Percentiles rank a stretch among this genome's conserved stretches.
Evolutionary conservation across 257 asterid genomes (phyloP).

Genomic region (Apocynum venetum): DNA sequence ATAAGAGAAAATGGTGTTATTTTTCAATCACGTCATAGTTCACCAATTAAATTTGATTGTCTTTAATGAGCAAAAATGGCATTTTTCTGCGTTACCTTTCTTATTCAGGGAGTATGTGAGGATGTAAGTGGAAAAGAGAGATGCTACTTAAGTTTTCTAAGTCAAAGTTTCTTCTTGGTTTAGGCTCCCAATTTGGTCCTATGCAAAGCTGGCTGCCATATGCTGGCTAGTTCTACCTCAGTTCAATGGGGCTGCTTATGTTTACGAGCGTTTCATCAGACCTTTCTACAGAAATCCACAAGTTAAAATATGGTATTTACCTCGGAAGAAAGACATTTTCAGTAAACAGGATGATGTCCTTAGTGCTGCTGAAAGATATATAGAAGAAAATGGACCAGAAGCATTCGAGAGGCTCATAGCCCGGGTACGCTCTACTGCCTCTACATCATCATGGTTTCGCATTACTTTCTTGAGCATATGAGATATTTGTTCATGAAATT

Average conservation of each 20-base stretch:
- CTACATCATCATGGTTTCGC: neutral
- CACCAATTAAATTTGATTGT: neutral
- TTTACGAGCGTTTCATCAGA: conserved; percentile 69
- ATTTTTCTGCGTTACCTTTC: neutral
- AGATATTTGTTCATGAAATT: neutral
- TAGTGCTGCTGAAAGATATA: conserved; percentile 76
- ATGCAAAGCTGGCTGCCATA: conserved; percentile 55
- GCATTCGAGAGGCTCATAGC: conserved; percentile 81
- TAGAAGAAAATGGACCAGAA: conserved; percentile 75
- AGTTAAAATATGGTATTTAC: conserved; percentile 67
- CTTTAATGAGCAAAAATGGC: neutral
- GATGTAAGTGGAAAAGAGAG: neutral
- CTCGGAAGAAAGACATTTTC: conserved; percentile 55
- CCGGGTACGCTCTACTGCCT: conserved; percentile 35
- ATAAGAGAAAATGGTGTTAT: neutral
- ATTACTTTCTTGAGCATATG: neutral
- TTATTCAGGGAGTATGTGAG: neutral
- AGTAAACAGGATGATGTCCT: conserved; percentile 69
- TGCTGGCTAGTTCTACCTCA: conserved; percentile 92
- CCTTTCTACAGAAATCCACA: conserved; percentile 78
- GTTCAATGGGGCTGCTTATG: conserved; percentile 86
- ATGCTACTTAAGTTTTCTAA: neutral
- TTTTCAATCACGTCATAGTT: neutral
- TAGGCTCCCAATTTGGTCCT: conserved; percentile 90
- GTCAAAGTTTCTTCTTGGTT: neutral